These are phyloP conservation scores for Backusella mclennaniae DNA, from an alignment of 192 early-diverging fungal genomes.

Conservation along the genomic window DNA sequence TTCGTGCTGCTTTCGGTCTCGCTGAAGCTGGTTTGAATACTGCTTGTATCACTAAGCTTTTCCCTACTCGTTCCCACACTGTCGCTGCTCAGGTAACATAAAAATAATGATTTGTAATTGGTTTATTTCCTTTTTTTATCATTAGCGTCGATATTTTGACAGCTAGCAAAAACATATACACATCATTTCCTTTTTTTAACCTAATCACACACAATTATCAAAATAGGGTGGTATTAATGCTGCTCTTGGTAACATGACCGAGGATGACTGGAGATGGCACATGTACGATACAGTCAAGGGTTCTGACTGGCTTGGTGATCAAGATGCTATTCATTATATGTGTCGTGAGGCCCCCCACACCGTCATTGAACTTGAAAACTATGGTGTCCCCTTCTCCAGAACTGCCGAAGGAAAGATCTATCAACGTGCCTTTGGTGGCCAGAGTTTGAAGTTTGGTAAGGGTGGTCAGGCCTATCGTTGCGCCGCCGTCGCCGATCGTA, in stretches of 20 bases:
- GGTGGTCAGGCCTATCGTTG: slow-evolving; percentile 98
- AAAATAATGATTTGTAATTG: background rate
- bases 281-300: slow-evolving; percentile 99
- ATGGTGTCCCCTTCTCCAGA: slow-evolving; percentile 97
- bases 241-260: slow-evolving; percentile 98
- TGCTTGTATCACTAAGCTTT: slow-evolving; percentile 97
- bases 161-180: background rate
- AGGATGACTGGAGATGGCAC: slow-evolving; percentile 99
- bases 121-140: background rate
- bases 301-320: slow-evolving; percentile 99
- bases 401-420: slow-evolving; percentile 98
- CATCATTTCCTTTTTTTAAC: background rate
- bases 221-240: slow-evolving; percentile 95
- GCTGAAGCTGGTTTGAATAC: slow-evolving; percentile 94
- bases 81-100: slow-evolving; percentile 86
- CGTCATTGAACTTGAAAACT: slow-evolving; percentile 97
- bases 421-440: slow-evolving; percentile 98
- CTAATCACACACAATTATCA: background rate
- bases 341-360: slow-evolving; percentile 95
- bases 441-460: slow-evolving; percentile 93
- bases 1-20: slow-evolving; percentile 96
- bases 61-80: slow-evolving; percentile 98
- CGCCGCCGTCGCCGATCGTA: slow-evolving; percentile 97
- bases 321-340: slow-evolving; percentile 99
- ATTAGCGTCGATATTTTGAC: background rate